Base-by-base conservation (phyloP, 768 basidiomycete genomes). In the Boletus vermiculosoides region DNA sequence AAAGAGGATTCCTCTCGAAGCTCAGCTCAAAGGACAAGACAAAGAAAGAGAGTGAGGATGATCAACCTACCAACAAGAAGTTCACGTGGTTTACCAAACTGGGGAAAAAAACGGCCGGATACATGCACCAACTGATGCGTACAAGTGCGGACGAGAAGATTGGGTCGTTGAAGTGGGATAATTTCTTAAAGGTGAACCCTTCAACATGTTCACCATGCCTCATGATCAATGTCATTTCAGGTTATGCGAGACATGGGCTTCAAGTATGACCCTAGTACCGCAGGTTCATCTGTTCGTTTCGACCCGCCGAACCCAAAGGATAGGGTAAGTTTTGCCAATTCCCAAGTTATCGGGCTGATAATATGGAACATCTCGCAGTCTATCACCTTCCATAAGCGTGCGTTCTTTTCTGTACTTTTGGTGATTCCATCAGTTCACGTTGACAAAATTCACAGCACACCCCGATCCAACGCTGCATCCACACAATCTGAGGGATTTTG, bases 181-280 rank as follows among this genome's bases (percentile, higher is more conserved):
- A 82, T 55, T 90, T 93, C 67, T 66, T 91, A 34, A 87, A 83
- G 77, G 91, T 88, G 55, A 48, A 73, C 52, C 31, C 41, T 22
- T 45, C 12, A 7, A 10, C 22, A 34, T 34, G 39, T 42, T 9
- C 31, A 25, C 37, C 1, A 25, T 37, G 33, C 39, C 30, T 37
- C 39, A 10, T 36, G 31, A 45, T 54, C 10, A 40, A 52, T 39
- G 40, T 54, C 34, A 28, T 50, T 44, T 10, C 62, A 91, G 90
- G 72, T 89, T 37, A 89, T 92, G 89, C 73, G 76, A 37, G 87
- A 87, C 46, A 84, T 92, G 82, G 90, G 90, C 36, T 92, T 92
- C 70, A 72, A 73, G 3, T 86, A 85, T 61, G 84, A 85, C 65
- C 86, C 86, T 5, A 83, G 83, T 57, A 89, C 88, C 3, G 88